Evolutionary conservation across 2,329 filamentous ascomycete genomes (phyloP).

Genomic region (Fusarium ambrosium): DNA sequence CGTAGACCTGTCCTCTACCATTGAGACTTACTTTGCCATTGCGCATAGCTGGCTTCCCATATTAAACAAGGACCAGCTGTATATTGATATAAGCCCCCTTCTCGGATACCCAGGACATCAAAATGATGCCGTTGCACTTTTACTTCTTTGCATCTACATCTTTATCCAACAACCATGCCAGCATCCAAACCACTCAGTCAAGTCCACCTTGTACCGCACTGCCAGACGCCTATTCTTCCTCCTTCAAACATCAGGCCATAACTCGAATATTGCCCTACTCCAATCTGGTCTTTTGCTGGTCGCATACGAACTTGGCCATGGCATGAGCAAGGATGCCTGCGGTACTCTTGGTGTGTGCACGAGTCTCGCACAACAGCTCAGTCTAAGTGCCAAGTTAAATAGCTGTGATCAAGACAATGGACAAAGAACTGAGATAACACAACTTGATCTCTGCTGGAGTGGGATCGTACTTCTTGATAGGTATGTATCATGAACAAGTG

Average conservation of each 20-base stretch:
- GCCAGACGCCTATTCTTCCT: background rate
- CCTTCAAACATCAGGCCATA: background rate
- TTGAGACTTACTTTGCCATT: background rate
- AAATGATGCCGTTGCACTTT: background rate
- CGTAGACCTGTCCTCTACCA: background rate
- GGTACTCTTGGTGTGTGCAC: background rate
- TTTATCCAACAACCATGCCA: background rate
- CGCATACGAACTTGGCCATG: background rate
- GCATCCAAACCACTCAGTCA: background rate
- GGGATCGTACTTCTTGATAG: background rate
- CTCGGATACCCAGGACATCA: background rate
- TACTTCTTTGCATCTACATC: background rate
- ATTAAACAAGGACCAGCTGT: background rate
- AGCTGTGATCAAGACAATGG: background rate
- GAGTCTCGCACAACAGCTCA: background rate
- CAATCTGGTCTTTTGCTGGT: background rate
- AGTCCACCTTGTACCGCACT: background rate
- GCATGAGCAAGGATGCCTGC: background rate
- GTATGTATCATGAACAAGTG: background rate
- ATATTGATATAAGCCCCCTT: background rate
- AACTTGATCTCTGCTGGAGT: background rate
- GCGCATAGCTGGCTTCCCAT: background rate
- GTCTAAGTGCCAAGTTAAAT: background rate
- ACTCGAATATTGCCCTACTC: background rate
- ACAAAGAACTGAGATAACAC: background rate